Evolutionary conservation across 1,139 yeast genomes (phyloP), one percentile per base, ranked within the genome.

Genomic region (Groenewaldozyma sp.): DNA sequence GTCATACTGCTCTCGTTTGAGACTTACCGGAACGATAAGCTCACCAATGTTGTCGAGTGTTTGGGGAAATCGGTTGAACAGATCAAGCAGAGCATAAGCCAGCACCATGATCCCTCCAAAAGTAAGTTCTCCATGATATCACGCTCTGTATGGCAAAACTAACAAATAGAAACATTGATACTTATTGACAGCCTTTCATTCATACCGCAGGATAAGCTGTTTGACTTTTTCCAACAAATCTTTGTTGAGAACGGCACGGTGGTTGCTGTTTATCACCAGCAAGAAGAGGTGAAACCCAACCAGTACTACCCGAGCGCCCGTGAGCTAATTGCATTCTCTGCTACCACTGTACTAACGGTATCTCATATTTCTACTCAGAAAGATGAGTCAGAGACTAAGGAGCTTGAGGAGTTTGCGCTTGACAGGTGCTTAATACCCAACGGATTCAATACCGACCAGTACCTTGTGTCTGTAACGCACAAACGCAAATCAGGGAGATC

Each of bases 401-500:
- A 77, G 38, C 71, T 65, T 22, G 54, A 71, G 19, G 76, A 71
- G 11, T 58, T 58, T 9, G 58, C 62, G 13, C 50, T 75, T 2
- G 56, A 63, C n/a, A 59, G 55, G 19, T 63, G 76, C 37, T 63
- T 67, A 36, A 55, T 80, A 24, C 82, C 83, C 3, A 35, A 60
- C 69, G 38, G 63, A 68, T 62, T 76, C 43, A 79, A 84, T 52
- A 63, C 62, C 24, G 45, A 63, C 0, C 47, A 33, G 1, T 82
- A 77, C 55, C 63, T 63, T 37, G 58, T 78, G 1, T 64, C 64
- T 4, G 59, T 91, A 40, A 74, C 73, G 3, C 82, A 80, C 53
- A 70, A 93, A 44, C 71, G 96, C 42, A 82, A 82, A 54, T 82
- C 95, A 0, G 98, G 98, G 0, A 69, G 95, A 41, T 74, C 93